These are phyloP conservation scores for Ustanciosporium gigantosporum DNA, from an alignment of 1,284 basidiomycete species.

Conservation along the genomic window DNA sequence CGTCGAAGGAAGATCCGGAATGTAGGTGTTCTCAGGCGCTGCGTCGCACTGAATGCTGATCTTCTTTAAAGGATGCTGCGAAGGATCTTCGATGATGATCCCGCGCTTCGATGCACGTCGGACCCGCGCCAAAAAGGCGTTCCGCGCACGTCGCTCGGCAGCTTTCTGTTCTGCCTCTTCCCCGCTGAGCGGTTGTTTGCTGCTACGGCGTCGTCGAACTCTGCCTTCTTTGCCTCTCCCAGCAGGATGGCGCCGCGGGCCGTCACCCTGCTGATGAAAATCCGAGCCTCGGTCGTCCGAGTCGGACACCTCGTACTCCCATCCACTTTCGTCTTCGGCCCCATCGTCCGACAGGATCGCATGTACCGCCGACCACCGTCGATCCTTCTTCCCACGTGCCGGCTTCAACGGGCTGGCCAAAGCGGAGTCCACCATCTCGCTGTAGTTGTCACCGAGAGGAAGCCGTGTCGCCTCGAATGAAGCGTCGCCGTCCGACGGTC, in stretches of 20 bases:
- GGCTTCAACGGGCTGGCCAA: conserved; percentile 2
- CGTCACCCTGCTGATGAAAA: conserved; percentile 16
- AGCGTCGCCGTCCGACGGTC: too few relatives aligned
- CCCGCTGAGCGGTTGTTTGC: conserved; percentile 16
- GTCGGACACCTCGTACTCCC: conserved; percentile 7
- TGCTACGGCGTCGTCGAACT: conserved; percentile 17
- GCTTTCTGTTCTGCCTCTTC: conserved; percentile 22
- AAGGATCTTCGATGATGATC: conserved; percentile 27
- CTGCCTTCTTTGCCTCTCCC: conserved; percentile 5
- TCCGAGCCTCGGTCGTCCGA: conserved; percentile 9
- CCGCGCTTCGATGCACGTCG: conserved; percentile 41
- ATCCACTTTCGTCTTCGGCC: conserved; percentile 8
- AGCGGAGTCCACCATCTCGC: too few relatives aligned
- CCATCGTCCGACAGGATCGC: conserved; percentile 7
- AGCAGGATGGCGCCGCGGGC: conserved; percentile 11
- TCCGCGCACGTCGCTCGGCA: conserved; percentile 20
- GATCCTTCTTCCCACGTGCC: conserved; percentile 20
- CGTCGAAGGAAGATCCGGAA: conserved; percentile 43
- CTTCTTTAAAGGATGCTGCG: conserved; percentile 36
- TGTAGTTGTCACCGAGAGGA: too few relatives aligned
- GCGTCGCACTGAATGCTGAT: conserved; percentile 31
- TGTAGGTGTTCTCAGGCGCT: conserved; percentile 37
- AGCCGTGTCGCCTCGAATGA: too few relatives aligned
- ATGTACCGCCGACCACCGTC: conserved; percentile 15
- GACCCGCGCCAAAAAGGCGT: conserved; percentile 38